phyloP scores from a whole-genome alignment of 768 basidiomycete genomes.

The Phlebiopsis flavidoalba region DNA sequence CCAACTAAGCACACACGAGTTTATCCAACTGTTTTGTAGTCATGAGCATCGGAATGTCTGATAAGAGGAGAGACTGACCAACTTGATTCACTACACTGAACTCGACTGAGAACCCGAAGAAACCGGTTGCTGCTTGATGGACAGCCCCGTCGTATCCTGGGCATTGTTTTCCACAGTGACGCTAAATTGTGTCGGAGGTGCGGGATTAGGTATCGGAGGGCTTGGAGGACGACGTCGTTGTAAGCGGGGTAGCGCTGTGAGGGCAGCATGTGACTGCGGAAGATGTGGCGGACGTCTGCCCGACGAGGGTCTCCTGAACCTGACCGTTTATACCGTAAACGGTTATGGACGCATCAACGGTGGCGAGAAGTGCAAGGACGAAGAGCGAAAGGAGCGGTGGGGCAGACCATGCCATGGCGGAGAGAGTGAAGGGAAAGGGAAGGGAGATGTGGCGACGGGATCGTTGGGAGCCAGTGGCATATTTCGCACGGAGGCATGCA shows the following conservation, averaged over 20 bases:
- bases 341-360: slow-evolving; percentile 8
- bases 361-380: not conserved
- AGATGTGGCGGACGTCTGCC: slow-evolving; percentile 16
- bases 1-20: slow-evolving; percentile 2
- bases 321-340: slow-evolving; percentile 14
- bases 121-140: slow-evolving; percentile 45
- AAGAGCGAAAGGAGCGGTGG: not conserved
- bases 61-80: slow-evolving; percentile 34
- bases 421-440: not conserved
- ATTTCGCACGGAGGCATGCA: not conserved
- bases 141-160: slow-evolving; percentile 28
- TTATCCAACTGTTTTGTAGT: slow-evolving; percentile 11
- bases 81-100: slow-evolving; percentile 64
- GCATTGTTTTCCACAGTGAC: slow-evolving; percentile 31
- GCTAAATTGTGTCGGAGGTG: slow-evolving; percentile 37
- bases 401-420: not conserved
- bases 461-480: not conserved
- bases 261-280: slow-evolving; percentile 27
- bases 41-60: not conserved
- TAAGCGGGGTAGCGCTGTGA: slow-evolving; percentile 47
- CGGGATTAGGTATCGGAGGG: slow-evolving; percentile 43
- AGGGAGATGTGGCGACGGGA: not conserved
- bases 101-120: slow-evolving; percentile 74
- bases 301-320: slow-evolving; percentile 8
- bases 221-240: slow-evolving; percentile 42